Evolutionary conservation across 352 stramenopile species (phyloP).

Genomic region (Globisporangium apiculatum): DNA sequence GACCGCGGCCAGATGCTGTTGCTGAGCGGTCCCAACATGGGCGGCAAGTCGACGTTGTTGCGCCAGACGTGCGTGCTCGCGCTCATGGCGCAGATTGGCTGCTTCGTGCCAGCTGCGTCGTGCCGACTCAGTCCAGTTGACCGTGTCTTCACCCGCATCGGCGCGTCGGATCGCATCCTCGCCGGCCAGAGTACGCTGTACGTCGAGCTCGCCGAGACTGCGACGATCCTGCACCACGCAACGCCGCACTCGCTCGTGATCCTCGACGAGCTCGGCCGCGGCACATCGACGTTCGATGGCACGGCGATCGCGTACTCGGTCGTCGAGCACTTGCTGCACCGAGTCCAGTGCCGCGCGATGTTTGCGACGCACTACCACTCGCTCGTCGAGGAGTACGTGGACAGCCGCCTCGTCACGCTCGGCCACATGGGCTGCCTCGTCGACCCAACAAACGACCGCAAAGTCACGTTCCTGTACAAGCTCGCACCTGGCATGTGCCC

Average conservation of each 20-base stretch:
- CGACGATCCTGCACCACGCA: slow-evolving; percentile 95
- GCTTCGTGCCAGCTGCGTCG: slow-evolving; percentile 95
- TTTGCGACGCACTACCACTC: slow-evolving; percentile 99
- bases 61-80: slow-evolving; percentile 97
- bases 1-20: slow-evolving; percentile 78
- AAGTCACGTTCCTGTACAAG: slow-evolving; percentile 99
- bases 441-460: slow-evolving; percentile 76
- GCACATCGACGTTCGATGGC: slow-evolving; percentile 98
- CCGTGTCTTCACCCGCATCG: slow-evolving; percentile 99
- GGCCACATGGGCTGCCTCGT: slow-evolving; percentile 83
- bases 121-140: slow-evolving; percentile 96
- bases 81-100: slow-evolving; percentile 99
- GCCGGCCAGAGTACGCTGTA: slow-evolving; percentile 99
- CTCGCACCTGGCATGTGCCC: slow-evolving; percentile 93
- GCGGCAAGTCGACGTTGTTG: slow-evolving; percentile 97
- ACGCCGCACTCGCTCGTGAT: slow-evolving; percentile 96
- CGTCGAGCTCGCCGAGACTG: slow-evolving; percentile 98
- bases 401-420: slow-evolving; percentile 52
- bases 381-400: slow-evolving; percentile 83
- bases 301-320: slow-evolving; percentile 97
- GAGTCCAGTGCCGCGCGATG: slow-evolving; percentile 90
- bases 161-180: slow-evolving; percentile 97
- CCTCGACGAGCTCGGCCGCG: slow-evolving; percentile 97
- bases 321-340: slow-evolving; percentile 88
- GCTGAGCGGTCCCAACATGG: slow-evolving; percentile 98